Evolutionary conservation across 2,329 filamentous ascomycete genomes (phyloP), one percentile per base, ranked within the genome.

Genomic region (Colletotrichum scovillei): DNA sequence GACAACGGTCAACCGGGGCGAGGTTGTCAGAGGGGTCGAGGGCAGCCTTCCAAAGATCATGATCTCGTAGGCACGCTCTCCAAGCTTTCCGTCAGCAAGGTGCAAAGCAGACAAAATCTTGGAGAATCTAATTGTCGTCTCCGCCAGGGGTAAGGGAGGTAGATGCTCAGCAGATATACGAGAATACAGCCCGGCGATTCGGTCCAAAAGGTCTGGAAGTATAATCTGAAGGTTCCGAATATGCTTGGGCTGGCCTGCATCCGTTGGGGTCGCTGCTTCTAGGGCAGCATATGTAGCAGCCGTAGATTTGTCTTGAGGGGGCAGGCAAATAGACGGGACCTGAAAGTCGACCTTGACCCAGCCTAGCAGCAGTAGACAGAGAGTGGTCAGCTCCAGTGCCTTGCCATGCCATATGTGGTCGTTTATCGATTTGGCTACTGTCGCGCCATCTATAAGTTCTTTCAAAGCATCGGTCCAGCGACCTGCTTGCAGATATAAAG

Each of bases 331-430:
- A 11, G 85, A 81, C 2, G 91, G 91, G n/a, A 97, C 89, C 78
- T 92, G 89, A 78, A 98, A 98, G 79, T 97, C 93, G 78, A 96
- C 87, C 4, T 92, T 93, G 46, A 92, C 90, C 94, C 95, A 98
- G 35, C 92, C 93, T 74, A 97, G 91, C 78, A 98, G 89, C 53
- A 98, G 80, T 76, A 98, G 88, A 79, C 93, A 95, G 30, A 97
- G 88, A 59, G 97, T 85, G 73, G 97, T 94, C 32, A 95, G 91
- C 80, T 99, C 97, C 24, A 99, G 87, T 1, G 95, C 95, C 83
- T 98, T 98, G 22, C 94, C 97, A 83, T 98, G 95, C 96, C 97
- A 99, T n/a, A 98, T 82, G 82, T 98, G 94, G 82, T 99, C 97
- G 78, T 95, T 95, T 72, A 94, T 89, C 49, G 91, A 92, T 77